Evolutionary conservation across 108 stramenopile species (phyloP).

Genomic region (Cyclostephanos tholiformis): DNA sequence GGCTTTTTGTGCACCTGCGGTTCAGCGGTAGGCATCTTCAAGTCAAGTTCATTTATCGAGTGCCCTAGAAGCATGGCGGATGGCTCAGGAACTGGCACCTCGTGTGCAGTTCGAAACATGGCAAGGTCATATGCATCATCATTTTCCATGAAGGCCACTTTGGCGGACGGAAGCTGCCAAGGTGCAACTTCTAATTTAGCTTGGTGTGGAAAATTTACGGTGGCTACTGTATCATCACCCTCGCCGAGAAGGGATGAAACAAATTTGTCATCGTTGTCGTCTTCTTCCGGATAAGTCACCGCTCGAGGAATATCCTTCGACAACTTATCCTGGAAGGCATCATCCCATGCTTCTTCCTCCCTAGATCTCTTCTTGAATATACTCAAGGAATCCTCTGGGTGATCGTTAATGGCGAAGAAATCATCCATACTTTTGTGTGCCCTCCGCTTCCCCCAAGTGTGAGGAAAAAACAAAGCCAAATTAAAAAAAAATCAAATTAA

Average conservation of each 20-base stretch:
- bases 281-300: constrained; percentile 6
- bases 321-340: neutral
- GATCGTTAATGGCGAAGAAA: neutral
- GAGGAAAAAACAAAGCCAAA: no score
- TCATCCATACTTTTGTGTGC: neutral
- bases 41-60: neutral
- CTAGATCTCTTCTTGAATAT: constrained; percentile 11
- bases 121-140: neutral
- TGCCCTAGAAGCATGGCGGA: neutral
- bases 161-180: neutral
- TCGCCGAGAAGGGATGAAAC: constrained; percentile 13
- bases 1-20: neutral
- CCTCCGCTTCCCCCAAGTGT: no score
- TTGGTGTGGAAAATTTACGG: neutral
- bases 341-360: constrained; percentile 8
- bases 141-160: neutral
- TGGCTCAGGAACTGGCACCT: neutral
- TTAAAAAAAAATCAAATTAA: no score
- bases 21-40: constrained; percentile 2
- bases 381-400: neutral
- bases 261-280: neutral
- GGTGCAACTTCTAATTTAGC: neutral
- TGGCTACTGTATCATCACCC: neutral
- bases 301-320: neutral
- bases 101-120: neutral